Percentiles rank a stretch among this genome's conserved stretches.
phyloP scores from a whole-genome alignment of 2,329 filamentous ascomycete species.

The Xylaria sp. region DNA sequence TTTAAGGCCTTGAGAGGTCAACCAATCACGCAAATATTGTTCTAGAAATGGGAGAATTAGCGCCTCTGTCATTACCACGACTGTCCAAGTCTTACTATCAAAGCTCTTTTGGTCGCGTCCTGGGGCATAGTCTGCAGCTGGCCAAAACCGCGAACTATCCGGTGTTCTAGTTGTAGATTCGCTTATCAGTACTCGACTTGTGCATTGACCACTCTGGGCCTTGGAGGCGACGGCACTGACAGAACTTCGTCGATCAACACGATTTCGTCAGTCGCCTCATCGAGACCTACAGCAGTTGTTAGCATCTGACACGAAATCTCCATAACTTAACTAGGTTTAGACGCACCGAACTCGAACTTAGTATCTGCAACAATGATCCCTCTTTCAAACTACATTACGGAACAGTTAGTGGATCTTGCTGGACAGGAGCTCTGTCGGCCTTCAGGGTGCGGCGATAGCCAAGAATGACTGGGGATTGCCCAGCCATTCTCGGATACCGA shows the following conservation, averaged over 20 bases:
- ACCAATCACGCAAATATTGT: constrained; percentile 29
- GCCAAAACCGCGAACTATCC: constrained; percentile 69
- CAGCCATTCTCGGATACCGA: neutral
- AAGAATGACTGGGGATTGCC: neutral
- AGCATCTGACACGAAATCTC: neutral
- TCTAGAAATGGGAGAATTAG: constrained; percentile 18
- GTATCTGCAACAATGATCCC: constrained; percentile 76
- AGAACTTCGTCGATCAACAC: constrained; percentile 84
- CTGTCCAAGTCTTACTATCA: constrained; percentile 57
- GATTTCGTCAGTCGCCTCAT: constrained; percentile 68
- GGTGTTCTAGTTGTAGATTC: constrained; percentile 20
- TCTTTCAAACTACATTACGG: constrained; percentile 47
- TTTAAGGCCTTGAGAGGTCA: constrained; percentile 68
- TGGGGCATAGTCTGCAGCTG: constrained; percentile 70
- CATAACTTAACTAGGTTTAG: neutral
- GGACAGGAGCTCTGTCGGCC: too few species aligned
- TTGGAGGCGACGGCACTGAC: constrained; percentile 13
- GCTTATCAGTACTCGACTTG: constrained; percentile 1
- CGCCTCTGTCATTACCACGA: neutral
- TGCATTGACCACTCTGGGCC: neutral
- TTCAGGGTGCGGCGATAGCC: too few species aligned
- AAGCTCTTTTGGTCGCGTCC: constrained; percentile 82
- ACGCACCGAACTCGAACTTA: constrained; percentile 51
- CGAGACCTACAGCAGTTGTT: constrained; percentile 47
- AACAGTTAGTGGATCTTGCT: neutral